phyloP scores from a whole-genome alignment of 495 filamentous ascomycete genomes.

The Rhypophila decipiens region DNA sequence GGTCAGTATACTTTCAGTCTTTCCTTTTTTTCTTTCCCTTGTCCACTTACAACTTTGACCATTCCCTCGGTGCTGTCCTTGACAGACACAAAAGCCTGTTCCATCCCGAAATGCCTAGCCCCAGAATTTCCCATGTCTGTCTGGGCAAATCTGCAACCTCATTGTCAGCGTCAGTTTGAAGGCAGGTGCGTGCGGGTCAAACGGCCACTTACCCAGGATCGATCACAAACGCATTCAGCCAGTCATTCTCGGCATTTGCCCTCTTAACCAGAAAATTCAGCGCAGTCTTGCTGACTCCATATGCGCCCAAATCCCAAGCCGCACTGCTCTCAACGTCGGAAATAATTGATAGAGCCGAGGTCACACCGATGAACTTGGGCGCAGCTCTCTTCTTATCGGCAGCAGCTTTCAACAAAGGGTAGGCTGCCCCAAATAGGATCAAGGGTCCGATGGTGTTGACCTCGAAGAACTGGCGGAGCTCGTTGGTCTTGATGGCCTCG shows the following conservation, averaged over 20 bases:
- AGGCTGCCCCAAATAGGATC: constrained; percentile 34
- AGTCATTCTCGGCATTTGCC: constrained; percentile 31
- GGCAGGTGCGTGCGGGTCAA: background rate
- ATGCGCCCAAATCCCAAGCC: constrained; percentile 27
- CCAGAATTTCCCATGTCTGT: constrained; percentile 1
- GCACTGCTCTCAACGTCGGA: background rate
- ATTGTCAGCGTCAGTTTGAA: background rate
- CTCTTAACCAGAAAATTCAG: constrained; percentile 33
- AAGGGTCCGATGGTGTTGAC: constrained; percentile 34
- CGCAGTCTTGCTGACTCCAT: constrained; percentile 34
- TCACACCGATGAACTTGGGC: constrained; percentile 32
- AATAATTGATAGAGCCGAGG: background rate
- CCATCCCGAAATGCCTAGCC: background rate
- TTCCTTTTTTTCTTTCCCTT: too few relatives aligned
- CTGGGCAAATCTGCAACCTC: background rate
- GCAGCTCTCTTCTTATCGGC: background rate
- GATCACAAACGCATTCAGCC: constrained; percentile 31
- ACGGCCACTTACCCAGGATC: constrained; percentile 12
- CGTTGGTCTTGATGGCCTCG: constrained; percentile 10
- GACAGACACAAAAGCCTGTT: background rate
- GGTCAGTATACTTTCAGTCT: too few relatives aligned
- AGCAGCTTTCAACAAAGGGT: constrained; percentile 25
- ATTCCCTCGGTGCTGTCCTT: background rate
- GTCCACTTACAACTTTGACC: background rate
- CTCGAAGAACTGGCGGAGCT: constrained; percentile 29